These are phyloP conservation scores for Epichloe coenophiala DNA, from an alignment of 2,329 filamentous ascomycete species.

Conservation along the genomic window DNA sequence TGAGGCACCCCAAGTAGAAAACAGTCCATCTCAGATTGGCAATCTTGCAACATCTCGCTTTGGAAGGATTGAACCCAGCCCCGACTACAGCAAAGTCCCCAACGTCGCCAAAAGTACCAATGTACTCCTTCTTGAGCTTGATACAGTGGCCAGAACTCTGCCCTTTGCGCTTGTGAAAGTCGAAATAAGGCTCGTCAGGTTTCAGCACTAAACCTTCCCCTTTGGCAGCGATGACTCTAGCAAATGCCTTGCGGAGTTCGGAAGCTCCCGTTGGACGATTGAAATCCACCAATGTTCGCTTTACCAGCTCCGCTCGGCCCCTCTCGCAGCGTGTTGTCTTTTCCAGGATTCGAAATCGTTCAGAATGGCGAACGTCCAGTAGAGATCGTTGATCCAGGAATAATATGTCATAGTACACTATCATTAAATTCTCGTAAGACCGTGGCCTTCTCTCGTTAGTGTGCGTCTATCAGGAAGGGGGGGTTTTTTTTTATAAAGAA, in stretches of 20 bases:
- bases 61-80: conserved; percentile 53
- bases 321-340: conserved; percentile 34
- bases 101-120: conserved; percentile 64
- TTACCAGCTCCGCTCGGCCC: conserved; percentile 54
- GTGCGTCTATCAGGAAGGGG: background rate
- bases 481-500: background rate
- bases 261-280: conserved; percentile 33
- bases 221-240: conserved; percentile 47
- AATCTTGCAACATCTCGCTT: conserved; percentile 42
- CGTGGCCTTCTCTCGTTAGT: conserved; percentile 27
- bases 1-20: conserved; percentile 66
- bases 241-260: conserved; percentile 50
- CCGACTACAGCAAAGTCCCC: conserved; percentile 74
- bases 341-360: conserved; percentile 47
- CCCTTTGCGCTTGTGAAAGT: conserved; percentile 25
- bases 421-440: conserved; percentile 43
- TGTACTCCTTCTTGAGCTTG: conserved; percentile 80
- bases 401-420: conserved; percentile 46
- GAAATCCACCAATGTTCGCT: conserved; percentile 57
- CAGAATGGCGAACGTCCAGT: conserved; percentile 37
- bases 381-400: conserved; percentile 40
- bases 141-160: conserved; percentile 44
- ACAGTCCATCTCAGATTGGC: conserved; percentile 57
- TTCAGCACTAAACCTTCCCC: conserved; percentile 77
- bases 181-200: conserved; percentile 66